phyloP scores from a whole-genome alignment of 1,284 basidiomycete genomes.

The Moesziomyces sp. region DNA sequence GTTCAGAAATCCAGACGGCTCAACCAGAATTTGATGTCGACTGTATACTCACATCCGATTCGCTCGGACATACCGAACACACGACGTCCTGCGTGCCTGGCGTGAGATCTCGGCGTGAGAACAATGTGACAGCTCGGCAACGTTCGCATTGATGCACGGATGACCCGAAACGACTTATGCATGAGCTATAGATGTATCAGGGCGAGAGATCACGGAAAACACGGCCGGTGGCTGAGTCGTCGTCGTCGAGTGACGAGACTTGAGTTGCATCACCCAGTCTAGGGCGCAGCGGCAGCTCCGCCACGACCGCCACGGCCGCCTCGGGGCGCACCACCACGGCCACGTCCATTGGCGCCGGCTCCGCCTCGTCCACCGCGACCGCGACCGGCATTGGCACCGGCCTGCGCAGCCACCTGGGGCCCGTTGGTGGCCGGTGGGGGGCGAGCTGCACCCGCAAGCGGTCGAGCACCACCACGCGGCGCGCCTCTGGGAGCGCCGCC shows the following conservation, averaged over 20 bases:
- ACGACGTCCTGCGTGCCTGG: too few species aligned
- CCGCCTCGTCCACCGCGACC: constrained; percentile 35
- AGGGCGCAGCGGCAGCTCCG: constrained; percentile 25
- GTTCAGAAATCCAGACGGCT: too few species aligned
- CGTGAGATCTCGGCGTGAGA: too few species aligned
- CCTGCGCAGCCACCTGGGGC: constrained; percentile 18
- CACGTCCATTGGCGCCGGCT: neutral
- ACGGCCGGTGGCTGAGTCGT: neutral
- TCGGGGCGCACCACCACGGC: neutral
- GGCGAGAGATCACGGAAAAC: too few species aligned
- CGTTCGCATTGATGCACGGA: too few species aligned
- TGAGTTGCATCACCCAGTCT: neutral
- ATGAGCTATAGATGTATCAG: too few species aligned
- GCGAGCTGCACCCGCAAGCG: neutral
- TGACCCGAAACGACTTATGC: too few species aligned
- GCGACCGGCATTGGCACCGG: constrained; percentile 13
- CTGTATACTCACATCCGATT: too few species aligned
- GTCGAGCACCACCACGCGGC: constrained; percentile 28
- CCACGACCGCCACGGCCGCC: constrained; percentile 17
- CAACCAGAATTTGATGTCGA: too few species aligned
- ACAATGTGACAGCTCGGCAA: constrained; percentile 1
- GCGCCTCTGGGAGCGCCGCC: constrained; percentile 17
- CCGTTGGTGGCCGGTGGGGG: constrained; percentile 3
- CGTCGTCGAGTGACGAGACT: neutral
- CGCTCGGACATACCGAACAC: too few species aligned